Evolutionary conservation across 371 early-diverging fungal species (phyloP).

Genomic region (Mucor mucedo): DNA sequence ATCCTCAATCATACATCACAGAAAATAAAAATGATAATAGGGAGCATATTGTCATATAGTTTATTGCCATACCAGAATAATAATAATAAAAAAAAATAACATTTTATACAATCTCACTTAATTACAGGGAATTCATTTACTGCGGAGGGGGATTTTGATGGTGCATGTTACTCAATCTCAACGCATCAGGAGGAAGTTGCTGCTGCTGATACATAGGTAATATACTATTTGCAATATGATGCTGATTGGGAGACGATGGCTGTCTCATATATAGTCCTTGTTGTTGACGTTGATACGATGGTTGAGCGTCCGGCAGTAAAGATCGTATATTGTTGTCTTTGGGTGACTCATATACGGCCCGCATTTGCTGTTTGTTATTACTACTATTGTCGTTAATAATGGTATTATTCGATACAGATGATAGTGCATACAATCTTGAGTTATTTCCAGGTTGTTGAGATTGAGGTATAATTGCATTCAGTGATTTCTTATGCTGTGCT

Average conservation of each 20-base stretch:
- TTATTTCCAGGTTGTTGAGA: constrained; percentile 1
- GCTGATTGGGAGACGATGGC: not conserved
- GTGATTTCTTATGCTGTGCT: not conserved
- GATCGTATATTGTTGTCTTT: constrained; percentile 1
- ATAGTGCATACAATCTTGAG: not conserved
- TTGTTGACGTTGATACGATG: constrained; percentile 5
- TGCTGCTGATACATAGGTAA: constrained; percentile 15
- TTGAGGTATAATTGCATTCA: not conserved
- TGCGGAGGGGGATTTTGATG: constrained; percentile 1
- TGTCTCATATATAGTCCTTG: constrained; percentile 11
- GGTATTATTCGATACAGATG: not conserved
- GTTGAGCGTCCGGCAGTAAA: not conserved
- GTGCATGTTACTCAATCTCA: constrained; percentile 3
- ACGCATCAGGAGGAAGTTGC: constrained; percentile 2
- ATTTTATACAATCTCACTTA: too few relatives aligned
- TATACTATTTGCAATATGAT: constrained; percentile 2
- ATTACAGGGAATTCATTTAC: not conserved
- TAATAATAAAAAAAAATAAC: too few relatives aligned
- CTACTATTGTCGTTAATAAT: not conserved
- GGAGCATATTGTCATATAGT: too few relatives aligned
- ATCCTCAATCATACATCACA: too few relatives aligned
- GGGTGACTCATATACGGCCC: not conserved
- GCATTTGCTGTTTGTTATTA: constrained; percentile 2
- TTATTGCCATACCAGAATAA: too few relatives aligned
- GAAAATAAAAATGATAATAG: too few relatives aligned